A percentile compares a stretch with the other conserved stretches of the same genome.
phyloP scores from a whole-genome alignment of 768 basidiomycete genomes.

The Agaricus subrufescens region DNA sequence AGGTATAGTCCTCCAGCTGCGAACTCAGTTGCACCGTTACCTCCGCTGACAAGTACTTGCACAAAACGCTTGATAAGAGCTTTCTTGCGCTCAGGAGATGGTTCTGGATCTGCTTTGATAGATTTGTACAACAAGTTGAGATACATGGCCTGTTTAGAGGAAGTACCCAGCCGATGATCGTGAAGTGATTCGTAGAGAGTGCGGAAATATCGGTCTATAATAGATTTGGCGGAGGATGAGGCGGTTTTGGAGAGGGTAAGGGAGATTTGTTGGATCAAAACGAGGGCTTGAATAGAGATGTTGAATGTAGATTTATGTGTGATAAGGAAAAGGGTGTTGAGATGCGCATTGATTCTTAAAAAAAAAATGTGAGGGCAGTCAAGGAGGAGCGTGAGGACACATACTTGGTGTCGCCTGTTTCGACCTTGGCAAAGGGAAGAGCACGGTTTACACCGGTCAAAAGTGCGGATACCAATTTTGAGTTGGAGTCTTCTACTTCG shows the following conservation, averaged over 20 bases:
- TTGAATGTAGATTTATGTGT: conserved; percentile 97
- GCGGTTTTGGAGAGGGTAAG: conserved; percentile 41
- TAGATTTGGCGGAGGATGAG: conserved; percentile 36
- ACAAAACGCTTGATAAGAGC: conserved; percentile 82
- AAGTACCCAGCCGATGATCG: conserved; percentile 73
- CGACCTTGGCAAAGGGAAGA: conserved; percentile 85
- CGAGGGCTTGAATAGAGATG: conserved; percentile 88
- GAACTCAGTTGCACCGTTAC: conserved; percentile 78
- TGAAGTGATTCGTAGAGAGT: conserved; percentile 87
- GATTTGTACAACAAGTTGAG: conserved; percentile 91
- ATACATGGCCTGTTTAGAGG: conserved; percentile 96
- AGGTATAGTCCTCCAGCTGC: conserved; percentile 84
- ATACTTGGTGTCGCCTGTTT: conserved; percentile 61
- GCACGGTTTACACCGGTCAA: conserved; percentile 95
- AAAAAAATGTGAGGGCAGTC: not conserved
- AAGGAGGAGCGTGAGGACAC: conserved; percentile 15
- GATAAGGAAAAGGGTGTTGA: conserved; percentile 91
- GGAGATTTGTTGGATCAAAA: conserved; percentile 82
- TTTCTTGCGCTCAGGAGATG: conserved; percentile 54
- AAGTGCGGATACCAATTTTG: conserved; percentile 83
- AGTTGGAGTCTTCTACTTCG: conserved; percentile 75
- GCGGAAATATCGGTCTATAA: conserved; percentile 69
- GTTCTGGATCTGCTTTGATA: conserved; percentile 56
- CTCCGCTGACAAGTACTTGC: conserved; percentile 70
- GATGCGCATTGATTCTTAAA: conserved; percentile 73